Base-by-base conservation (phyloP, 352 stramenopile species). In the Phytophthora cryptogea region DNA sequence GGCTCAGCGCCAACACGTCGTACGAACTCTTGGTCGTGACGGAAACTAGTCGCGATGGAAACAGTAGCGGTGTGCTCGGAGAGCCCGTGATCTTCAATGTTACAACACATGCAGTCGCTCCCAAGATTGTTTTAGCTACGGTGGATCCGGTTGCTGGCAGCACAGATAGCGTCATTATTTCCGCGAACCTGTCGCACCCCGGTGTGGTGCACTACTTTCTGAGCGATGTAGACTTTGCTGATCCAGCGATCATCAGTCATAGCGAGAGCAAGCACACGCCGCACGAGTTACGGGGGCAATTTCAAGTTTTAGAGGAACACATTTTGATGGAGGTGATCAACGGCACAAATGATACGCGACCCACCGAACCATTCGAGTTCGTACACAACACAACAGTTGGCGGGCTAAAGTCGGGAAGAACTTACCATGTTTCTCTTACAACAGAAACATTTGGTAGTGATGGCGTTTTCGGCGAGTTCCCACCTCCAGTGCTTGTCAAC, bases 351-450 rank as follows among this genome's bases (percentile, higher is more conserved):
- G 76, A 92, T 32, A 87, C 75, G 1, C 65, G 72, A 4, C 75
- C 79, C 0, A 83, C 86, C 27, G 70, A 90, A 4, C 82, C 82
- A 6, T 33, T 75, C 3, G 68, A 88, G 32, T 94, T 84, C 23
- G 61, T 78, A 3, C 73, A 63, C 33, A 90, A 92, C 50, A 52
- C 74, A n/a, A 89, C 76, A 0, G 48, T 92, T 17, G 23, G 33
- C 0, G 58, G 60, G 4, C 67, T 94, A 8, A 68, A 63, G 16
- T 60, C 70, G 4, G 80, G 65, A 2, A 77, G 62, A 10, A 90
- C 75, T 4, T 94, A 94, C 46, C 83, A 92, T 35, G 63, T 90
- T 14, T 94, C 83, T 6, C 70, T 94, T 11, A 89, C 83, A 6
- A 91, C 86, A 0, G 83, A 94, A 59, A 92, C 83, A 0, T 59